Conservation (phyloP, 2,329 filamentous ascomycete genomes). For the Xylaria sp. region DNA sequence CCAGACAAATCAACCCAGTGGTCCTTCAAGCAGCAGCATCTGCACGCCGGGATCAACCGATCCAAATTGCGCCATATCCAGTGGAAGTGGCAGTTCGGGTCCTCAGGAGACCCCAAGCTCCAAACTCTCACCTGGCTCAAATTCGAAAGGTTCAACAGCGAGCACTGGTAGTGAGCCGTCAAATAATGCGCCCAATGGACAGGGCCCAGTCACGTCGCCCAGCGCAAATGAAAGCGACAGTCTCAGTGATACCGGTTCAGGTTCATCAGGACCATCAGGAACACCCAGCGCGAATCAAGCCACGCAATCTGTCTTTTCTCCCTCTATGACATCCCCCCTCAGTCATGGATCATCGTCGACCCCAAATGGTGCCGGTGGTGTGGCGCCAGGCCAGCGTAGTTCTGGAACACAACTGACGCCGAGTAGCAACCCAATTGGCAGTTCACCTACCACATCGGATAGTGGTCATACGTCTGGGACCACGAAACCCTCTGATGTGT, state of each 20-base stretch:
- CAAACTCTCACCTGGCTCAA: not conserved
- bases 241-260: slow-evolving; percentile 2
- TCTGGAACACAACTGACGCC: slow-evolving; percentile 8
- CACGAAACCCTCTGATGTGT: slow-evolving; percentile 1
- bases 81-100: slow-evolving; percentile 5
- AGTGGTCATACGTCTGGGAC: slow-evolving; percentile 2
- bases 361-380: slow-evolving; percentile 14
- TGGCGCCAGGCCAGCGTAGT: slow-evolving; percentile 17
- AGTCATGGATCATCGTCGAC: slow-evolving; percentile 13
- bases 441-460: not conserved
- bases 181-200: slow-evolving; percentile 5
- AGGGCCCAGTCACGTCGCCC: not conserved
- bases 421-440: slow-evolving; percentile 7
- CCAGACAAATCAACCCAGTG: not conserved
- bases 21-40: not conserved
- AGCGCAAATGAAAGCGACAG: slow-evolving; percentile 5
- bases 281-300: slow-evolving; percentile 6
- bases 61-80: slow-evolving; percentile 15
- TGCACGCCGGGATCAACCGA: slow-evolving; percentile 17
- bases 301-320: slow-evolving; percentile 8
- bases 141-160: not conserved
- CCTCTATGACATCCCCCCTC: not conserved
- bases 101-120: slow-evolving; percentile 1
- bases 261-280: slow-evolving; percentile 9
- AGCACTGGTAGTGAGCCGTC: slow-evolving; percentile 5